Evolutionary conservation across 2,329 filamentous ascomycete genomes (phyloP), one percentile per base, ranked within the genome.

Genomic region (Alternaria hordeiaustralica): DNA sequence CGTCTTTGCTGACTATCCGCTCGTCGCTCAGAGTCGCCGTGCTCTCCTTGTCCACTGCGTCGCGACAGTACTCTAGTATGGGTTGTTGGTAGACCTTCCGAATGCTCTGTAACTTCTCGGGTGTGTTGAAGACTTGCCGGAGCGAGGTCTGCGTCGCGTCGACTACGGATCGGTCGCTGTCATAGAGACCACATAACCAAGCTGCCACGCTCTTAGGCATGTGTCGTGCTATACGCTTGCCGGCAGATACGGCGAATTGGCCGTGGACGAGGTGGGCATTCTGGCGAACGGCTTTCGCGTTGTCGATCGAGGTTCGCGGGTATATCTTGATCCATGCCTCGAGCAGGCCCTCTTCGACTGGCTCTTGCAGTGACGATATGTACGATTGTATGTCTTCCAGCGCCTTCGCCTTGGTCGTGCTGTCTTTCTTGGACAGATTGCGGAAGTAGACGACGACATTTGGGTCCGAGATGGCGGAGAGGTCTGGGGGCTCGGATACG

Each of bases 181-280:
- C 96, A 76, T 94, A 97, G 2, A 91, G 87, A 1, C 95, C 96
- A 8, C 92, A 92, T 12, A 98, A 86, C 96, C 96, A 99, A n/a
- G 93, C 87, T 10, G 92, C 94, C 49, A 96, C 89, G 36, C 96
- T 85, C 63, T 87, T 89, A 12, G 93, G 89, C 65, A 99, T 85
- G 71, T 91, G 86, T 67, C 88, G 92, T 66, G 93, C 93, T 82
- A 97, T 92, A 65, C 94, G 89, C 84, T 96, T 97, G 53, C 93
- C 91, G 57, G 84, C 84, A 26, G 85, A 83, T 8, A 81, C 80
- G 46, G 87, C 85, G 41, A 91, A 82, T 23, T 84, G 82, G 28
- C 89, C 89, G 73, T 96, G 94, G 23, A 97, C 78, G 11, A 82
- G 84, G 77, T 98, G 95, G 18, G 94, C 88, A 46, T 96, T 87